A percentile compares a stretch with the other conserved stretches of the same genome.
phyloP scores from a whole-genome alignment of 768 basidiomycete genomes.

The Pulveroboletus sp. region DNA sequence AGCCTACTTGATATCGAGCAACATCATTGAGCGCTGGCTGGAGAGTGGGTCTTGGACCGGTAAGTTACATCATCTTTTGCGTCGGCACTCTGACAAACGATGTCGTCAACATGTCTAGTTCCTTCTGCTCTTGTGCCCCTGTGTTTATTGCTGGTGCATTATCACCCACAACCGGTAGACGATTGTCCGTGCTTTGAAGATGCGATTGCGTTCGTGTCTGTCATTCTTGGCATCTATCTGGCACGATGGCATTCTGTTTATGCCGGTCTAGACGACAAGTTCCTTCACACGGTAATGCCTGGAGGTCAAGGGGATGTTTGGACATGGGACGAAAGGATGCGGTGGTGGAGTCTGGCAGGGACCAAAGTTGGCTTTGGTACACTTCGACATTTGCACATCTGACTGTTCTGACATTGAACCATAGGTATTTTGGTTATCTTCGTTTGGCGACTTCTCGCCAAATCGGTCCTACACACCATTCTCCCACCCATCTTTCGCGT shows the following conservation, averaged over 20 bases:
- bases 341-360: conserved; percentile 38
- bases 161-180: conserved; percentile 92
- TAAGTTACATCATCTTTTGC: conserved; percentile 17
- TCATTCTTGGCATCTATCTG: conserved; percentile 70
- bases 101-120: conserved; percentile 32
- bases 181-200: conserved; percentile 99
- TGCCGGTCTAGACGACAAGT: conserved; percentile 36
- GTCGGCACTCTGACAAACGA: conserved; percentile 9
- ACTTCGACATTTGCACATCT: conserved; percentile 1
- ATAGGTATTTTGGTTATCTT: conserved; percentile 78
- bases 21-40: conserved; percentile 44
- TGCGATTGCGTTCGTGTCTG: conserved; percentile 89
- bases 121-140: conserved; percentile 59
- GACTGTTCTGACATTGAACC: background rate
- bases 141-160: conserved; percentile 75
- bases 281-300: conserved; percentile 46
- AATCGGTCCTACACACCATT: conserved; percentile 65
- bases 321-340: conserved; percentile 30
- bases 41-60: conserved; percentile 35
- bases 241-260: conserved; percentile 61
- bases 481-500: conserved; percentile 86
- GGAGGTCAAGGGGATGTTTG: conserved; percentile 47
- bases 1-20: conserved; percentile 33
- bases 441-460: conserved; percentile 84
- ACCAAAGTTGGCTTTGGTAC: conserved; percentile 43